Base-by-base conservation (phyloP, 2,329 filamentous ascomycete species). In the Botrytis galanthina region DNA sequence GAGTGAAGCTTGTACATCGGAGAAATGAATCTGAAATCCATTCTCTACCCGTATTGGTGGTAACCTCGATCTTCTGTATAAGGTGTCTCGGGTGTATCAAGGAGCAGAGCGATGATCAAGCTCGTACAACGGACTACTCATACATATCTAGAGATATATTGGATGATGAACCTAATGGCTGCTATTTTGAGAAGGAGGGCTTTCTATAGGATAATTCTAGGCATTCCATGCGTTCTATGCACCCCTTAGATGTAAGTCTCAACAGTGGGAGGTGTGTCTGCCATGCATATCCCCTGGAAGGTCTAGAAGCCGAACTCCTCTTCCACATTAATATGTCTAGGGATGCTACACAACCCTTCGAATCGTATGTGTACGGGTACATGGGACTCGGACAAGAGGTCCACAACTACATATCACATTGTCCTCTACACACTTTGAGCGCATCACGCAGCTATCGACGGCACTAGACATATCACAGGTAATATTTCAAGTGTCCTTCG, bases 221-320 rank as follows among this genome's bases (percentile, higher is more conserved):
- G n/a, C 26, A 29, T 66, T 66, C 63, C 29, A 66, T 66, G 63
- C 63, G 44, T 46, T 44, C 42, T 37, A 63, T 63, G 61, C 61
- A 63, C 29, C 64, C 46, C 44, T 35, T 54, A 39, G 63, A 67
- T n/a, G 48, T n/a, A 54, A 67, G 51, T 29, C 14, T 18, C 32
- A 37, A 37, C 48, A n/a, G 26, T 64, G 62, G 35, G 51, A 67
- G 64, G 32, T 39, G 8, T 51, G n/a, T 39, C 39, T 66, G 35
- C 22, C 44, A 66, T 66, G 66, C 66, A 57, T 32, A 22, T 42
- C 7, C 64, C 46, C 48, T 54, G 46, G 37, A 68, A 57, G 20
- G 48, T 37, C 66, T 44, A 69, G 66, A 69, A 69, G 37, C 66
- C 35, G 8, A 37, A 26, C 29, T 48, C 62, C 46, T 51, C 44